Conservation (phyloP, 148 eudicot genomes). For the Rheum nobile region DNA sequence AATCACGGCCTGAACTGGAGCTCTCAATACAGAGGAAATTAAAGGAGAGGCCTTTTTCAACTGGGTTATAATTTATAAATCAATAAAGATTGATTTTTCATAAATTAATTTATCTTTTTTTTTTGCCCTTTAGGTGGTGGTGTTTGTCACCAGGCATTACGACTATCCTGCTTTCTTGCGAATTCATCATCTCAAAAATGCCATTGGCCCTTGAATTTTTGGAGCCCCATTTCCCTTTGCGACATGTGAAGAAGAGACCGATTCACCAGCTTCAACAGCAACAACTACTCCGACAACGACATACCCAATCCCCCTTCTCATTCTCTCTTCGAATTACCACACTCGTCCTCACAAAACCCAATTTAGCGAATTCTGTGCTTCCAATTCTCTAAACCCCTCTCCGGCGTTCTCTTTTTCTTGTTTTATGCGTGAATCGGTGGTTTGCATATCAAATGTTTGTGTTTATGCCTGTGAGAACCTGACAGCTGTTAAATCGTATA, state of each 20-base stretch:
- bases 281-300: constrained; percentile 3
- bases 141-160: constrained; percentile 3
- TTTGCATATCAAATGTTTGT: not conserved
- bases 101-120: not conserved
- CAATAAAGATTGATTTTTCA: not conserved
- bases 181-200: constrained; percentile 3
- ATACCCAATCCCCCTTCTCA: not conserved
- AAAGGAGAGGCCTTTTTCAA: not conserved
- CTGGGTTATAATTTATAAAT: not conserved
- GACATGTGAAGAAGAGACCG: not conserved
- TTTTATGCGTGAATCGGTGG: not conserved
- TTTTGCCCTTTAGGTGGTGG: not conserved
- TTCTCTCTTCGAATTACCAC: not conserved
- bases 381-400: constrained; percentile 7
- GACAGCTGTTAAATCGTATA: not conserved
- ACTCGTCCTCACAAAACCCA: not conserved
- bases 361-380: not conserved
- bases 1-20: not conserved
- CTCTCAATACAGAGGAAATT: not conserved
- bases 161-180: not conserved
- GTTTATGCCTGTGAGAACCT: not conserved
- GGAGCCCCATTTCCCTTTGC: constrained; percentile 1
- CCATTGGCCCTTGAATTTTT: not conserved
- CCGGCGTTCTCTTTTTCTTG: not conserved
- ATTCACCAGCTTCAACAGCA: constrained; percentile 1